Evolutionary conservation across 78 protist species (phyloP).

Genomic region (Thecamonas trahens): DNA sequence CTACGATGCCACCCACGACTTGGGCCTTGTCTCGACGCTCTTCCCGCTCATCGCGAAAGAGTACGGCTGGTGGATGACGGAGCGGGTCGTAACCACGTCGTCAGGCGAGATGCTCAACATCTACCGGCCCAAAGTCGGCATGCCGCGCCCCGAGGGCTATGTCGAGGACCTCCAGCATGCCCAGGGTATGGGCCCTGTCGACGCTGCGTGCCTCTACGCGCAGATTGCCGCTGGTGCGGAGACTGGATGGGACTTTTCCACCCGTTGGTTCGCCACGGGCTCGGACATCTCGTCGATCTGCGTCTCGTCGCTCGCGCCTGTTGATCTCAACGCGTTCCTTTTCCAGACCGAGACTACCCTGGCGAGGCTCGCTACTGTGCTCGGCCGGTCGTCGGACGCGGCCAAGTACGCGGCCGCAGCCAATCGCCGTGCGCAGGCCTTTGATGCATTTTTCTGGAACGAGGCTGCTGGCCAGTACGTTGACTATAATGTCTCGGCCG

Average conservation of each 20-base stretch:
- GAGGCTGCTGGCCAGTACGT: constrained; percentile 2
- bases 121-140: constrained; percentile 3
- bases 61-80: constrained; percentile 48
- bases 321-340: constrained; percentile 47
- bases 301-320: constrained; percentile 37
- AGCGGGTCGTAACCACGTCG: constrained; percentile 8
- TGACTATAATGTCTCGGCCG: constrained; percentile 14
- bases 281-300: background rate
- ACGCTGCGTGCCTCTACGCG: background rate
- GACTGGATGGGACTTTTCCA: constrained; percentile 58
- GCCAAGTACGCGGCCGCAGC: background rate
- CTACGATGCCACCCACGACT: constrained; percentile 3
- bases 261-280: constrained; percentile 38
- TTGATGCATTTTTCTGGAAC: constrained; percentile 19
- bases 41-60: constrained; percentile 47
- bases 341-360: background rate
- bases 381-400: background rate
- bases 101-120: constrained; percentile 4
- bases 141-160: constrained; percentile 41
- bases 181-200: background rate
- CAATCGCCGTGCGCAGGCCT: constrained; percentile 1
- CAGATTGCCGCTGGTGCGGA: constrained; percentile 55
- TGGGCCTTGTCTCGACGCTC: background rate
- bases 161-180: constrained; percentile 15
- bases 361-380: background rate